Percentiles rank a stretch among this genome's conserved stretches.
These are phyloP conservation scores for Ramularia collo-cygni DNA, from an alignment of 2,329 filamentous ascomycete species.

Conservation along the genomic window DNA sequence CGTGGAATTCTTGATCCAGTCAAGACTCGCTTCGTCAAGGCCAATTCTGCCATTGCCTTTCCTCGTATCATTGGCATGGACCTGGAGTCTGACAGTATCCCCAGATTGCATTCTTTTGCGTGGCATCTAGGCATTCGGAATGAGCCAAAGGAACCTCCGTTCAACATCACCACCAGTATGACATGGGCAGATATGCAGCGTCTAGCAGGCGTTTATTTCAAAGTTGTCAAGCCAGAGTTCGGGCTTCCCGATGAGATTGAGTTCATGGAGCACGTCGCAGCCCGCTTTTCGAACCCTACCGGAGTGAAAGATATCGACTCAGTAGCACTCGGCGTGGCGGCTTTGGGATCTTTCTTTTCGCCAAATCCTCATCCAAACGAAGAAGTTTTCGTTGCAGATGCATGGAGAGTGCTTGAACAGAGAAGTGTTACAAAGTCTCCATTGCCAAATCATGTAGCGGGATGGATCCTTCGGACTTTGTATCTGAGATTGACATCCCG, in stretches of 20 bases:
- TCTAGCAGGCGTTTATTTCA: slow-evolving; percentile 42
- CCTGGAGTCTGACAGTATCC: slow-evolving; percentile 48
- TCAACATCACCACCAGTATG: slow-evolving; percentile 24
- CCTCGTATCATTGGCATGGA: slow-evolving; percentile 48
- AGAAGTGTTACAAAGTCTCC: slow-evolving; percentile 23
- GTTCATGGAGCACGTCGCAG: slow-evolving; percentile 24
- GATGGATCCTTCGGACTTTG: slow-evolving; percentile 49
- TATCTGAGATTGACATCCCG: slow-evolving; percentile 49
- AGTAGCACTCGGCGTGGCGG: slow-evolving; percentile 49
- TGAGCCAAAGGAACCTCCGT: slow-evolving; percentile 20
- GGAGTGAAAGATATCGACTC: slow-evolving; percentile 38
- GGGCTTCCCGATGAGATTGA: slow-evolving; percentile 40
- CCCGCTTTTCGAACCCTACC: slow-evolving; percentile 21
- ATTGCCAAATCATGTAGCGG: slow-evolving; percentile 36
- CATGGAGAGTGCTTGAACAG: slow-evolving; percentile 36
- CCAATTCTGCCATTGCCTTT: slow-evolving; percentile 46
- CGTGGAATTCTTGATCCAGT: slow-evolving; percentile 30
- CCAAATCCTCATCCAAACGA: slow-evolving; percentile 38
- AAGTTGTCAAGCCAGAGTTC: slow-evolving; percentile 47
- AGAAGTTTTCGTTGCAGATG: slow-evolving; percentile 41
- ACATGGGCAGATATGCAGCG: slow-evolving; percentile 26
- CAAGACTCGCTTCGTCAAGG: slow-evolving; percentile 30
- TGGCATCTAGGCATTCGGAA: slow-evolving; percentile 41
- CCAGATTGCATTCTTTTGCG: slow-evolving; percentile 49
- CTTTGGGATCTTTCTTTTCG: slow-evolving; percentile 49